Conservation (phyloP, 2,329 filamentous ascomycete genomes). For the Diplodia seriata region DNA sequence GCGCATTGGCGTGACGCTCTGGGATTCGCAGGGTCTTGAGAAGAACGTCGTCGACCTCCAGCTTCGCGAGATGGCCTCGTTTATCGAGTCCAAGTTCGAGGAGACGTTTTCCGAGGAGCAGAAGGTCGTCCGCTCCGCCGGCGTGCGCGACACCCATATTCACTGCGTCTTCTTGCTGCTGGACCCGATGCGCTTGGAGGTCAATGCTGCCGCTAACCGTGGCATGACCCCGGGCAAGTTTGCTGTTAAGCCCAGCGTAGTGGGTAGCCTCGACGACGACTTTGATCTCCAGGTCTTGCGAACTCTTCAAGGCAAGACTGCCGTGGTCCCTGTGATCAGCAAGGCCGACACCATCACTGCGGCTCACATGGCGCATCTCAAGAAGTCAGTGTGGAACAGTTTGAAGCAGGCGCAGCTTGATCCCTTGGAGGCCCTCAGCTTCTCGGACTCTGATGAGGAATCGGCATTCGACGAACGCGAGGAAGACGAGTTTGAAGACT, state of each 20-base stretch:
- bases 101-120: conserved; percentile 97
- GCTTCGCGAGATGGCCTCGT: conserved; percentile 86
- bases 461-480: conserved; percentile 58
- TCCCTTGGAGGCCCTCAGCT: conserved; percentile 82
- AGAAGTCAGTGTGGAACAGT: conserved; percentile 87
- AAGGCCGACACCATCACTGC: conserved; percentile 98
- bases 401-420: conserved; percentile 86
- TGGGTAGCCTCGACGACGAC: conserved; percentile 82
- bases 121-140: conserved; percentile 92
- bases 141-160: conserved; percentile 94
- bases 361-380: conserved; percentile 89
- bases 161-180: conserved; percentile 93
- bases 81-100: conserved; percentile 97
- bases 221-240: conserved; percentile 47
- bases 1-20: conserved; percentile 88
- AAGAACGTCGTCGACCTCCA: conserved; percentile 95
- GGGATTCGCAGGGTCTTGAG: conserved; percentile 95
- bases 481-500: conserved; percentile 54
- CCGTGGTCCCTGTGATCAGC: conserved; percentile 91
- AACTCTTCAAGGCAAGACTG: conserved; percentile 89
- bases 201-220: conserved; percentile 72
- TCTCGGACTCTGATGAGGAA: conserved; percentile 69
- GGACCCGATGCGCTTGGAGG: conserved; percentile 84
- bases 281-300: conserved; percentile 90
- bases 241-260: conserved; percentile 45